Conservation (phyloP, 2,329 filamentous ascomycete species). For the Raffaelea deltoideospora region DNA sequence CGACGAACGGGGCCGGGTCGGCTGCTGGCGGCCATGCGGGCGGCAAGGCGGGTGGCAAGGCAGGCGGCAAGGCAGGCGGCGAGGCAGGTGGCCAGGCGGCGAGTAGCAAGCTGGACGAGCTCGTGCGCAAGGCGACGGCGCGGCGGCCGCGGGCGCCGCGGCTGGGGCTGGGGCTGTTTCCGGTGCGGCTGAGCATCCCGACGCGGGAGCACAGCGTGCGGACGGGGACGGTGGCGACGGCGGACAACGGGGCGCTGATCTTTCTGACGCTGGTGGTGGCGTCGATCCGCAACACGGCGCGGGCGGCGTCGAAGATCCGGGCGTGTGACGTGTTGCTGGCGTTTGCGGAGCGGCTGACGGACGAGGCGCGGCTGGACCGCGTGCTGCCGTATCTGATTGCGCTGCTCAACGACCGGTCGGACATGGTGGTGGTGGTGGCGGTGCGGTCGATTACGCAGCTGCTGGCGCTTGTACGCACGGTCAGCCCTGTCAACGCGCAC, state of each 20-base stretch:
- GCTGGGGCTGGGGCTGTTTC: constrained; percentile 51
- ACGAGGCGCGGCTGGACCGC: constrained; percentile 89
- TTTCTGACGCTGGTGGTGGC: constrained; percentile 82
- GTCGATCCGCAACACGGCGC: constrained; percentile 75
- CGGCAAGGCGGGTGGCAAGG: constrained; percentile 3
- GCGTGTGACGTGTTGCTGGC: constrained; percentile 86
- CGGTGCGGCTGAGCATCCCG: constrained; percentile 72
- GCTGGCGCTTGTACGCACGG: constrained; percentile 71
- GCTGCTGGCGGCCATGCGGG: background rate
- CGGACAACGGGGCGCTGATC: constrained; percentile 82
- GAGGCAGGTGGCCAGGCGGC: constrained; percentile 9
- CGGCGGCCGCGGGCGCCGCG: constrained; percentile 19
- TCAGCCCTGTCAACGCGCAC: constrained; percentile 62
- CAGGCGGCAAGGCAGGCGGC: constrained; percentile 10
- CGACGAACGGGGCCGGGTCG: background rate
- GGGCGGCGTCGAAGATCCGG: constrained; percentile 71
- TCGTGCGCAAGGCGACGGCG: background rate
- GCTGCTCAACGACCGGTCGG: constrained; percentile 65
- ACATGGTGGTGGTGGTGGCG: constrained; percentile 73
- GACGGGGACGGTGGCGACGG: constrained; percentile 41
- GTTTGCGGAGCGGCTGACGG: constrained; percentile 79
- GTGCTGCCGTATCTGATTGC: constrained; percentile 82
- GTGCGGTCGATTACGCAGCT: constrained; percentile 80
- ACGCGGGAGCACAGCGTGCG: constrained; percentile 62
- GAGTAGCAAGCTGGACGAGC: background rate